Base-by-base conservation (phyloP, 129 eudicot species). In the Centella asiatica region DNA sequence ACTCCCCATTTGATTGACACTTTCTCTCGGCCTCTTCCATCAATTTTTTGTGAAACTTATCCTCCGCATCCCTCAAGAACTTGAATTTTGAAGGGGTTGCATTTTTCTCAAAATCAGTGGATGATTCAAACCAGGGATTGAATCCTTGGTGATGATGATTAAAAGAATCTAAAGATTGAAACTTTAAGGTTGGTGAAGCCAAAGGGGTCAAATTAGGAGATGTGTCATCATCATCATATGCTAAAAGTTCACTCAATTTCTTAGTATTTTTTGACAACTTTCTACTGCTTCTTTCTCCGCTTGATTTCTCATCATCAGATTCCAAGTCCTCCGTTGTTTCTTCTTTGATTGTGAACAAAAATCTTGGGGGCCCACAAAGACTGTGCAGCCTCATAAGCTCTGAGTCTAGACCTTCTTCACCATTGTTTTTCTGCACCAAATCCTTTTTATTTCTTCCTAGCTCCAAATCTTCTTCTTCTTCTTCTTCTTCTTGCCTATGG, bases 21-120 rank as follows among this genome's bases (percentile, higher is more conserved):
- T 57, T 72, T 66, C 67, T 86, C 72, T 72, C 83, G 32, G 71
- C 71, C 44, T 74, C 89, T 57, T 74, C 65, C 72, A 52, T 57
- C 59, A 90, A 40, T 70, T 73, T 78, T 36, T 64, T 80, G 50
- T 74, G 57, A 54, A 86, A 67, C 63, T 86, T 90, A 72, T 90
- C 95, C 77, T 90, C 97, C 5, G 97, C 95, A 68, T 83, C 97
- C 58, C 83, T 83, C 66, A 86, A 70, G 67, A 90, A 90, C 83
- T 86, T 86, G 62, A 90, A 83, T 53, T 79, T 83, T 7, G 97
- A 92, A n/a, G 97, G 97, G 5, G 97, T 95, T 18, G 97, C 69
- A 31, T 42, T 66, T 9, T 71, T 26, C 37, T 86, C 97, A 26
- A 58, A 71, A 36, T 82, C 84, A 0, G 69, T 11, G 3, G 73